These are phyloP conservation scores for Sclerotinia sclerotiorum DNA, from an alignment of 2,329 filamentous ascomycete species.

Conservation along the genomic window DNA sequence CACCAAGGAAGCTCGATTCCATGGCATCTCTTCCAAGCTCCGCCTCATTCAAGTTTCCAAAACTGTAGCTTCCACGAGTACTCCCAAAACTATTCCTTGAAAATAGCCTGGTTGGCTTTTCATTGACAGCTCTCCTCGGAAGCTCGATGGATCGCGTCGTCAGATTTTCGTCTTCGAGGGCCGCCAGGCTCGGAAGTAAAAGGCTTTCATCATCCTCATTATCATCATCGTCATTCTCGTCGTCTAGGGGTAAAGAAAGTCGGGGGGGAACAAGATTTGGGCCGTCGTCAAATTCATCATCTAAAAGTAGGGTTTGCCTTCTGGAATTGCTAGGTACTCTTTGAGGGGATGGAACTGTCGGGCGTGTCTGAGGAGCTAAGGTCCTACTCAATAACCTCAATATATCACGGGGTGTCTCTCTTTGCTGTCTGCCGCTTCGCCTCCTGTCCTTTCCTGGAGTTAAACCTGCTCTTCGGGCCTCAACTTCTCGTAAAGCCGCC, in stretches of 20 bases:
- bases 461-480: conserved; percentile 59
- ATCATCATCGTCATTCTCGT: conserved; percentile 52
- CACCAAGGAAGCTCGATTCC: conserved; percentile 37
- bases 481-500: conserved; percentile 58
- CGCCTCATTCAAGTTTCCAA: conserved; percentile 39
- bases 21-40: conserved; percentile 30
- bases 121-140: conserved; percentile 52
- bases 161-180: conserved; percentile 57
- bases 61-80: conserved; percentile 55
- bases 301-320: conserved; percentile 29
- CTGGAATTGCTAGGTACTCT: conserved; percentile 23
- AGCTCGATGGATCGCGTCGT: conserved; percentile 61
- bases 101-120: conserved; percentile 47
- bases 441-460: conserved; percentile 60
- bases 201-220: conserved; percentile 50
- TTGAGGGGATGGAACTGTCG: conserved; percentile 37
- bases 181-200: conserved; percentile 54
- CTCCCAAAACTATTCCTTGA: conserved; percentile 52
- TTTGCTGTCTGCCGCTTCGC: conserved; percentile 55
- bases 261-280: conserved; percentile 52
- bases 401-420: conserved; percentile 56
- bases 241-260: conserved; percentile 55
- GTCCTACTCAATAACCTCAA: conserved; percentile 55
- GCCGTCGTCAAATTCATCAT: conserved; percentile 45
- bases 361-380: conserved; percentile 48